Evolutionary conservation across 2,329 filamentous ascomycete genomes (phyloP), one percentile per base, ranked within the genome.

Genomic region (Emergomyces pasteurianus): DNA sequence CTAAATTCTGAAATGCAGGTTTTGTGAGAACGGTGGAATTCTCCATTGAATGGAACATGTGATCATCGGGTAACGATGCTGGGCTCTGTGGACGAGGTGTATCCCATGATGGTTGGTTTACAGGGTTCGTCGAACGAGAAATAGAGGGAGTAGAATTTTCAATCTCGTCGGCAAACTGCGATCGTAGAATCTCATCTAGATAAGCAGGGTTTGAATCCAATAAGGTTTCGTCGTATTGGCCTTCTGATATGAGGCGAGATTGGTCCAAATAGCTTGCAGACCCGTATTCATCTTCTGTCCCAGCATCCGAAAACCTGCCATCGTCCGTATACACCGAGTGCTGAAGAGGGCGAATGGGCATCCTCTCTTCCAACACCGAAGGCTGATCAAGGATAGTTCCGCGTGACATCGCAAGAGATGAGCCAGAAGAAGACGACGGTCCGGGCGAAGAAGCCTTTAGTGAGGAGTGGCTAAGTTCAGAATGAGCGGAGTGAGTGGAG

Each of bases 281-380:
- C 46, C 64, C 63, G 50, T 66, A 62, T 42, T 71, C 73, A 38
- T 64, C 67, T n/a, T 76, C 74, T 6, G 73, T 73, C 42, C 71
- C 73, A 21, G 74, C 74, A 62, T 77, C 75, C 16, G 75, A 76
- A 52, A 76, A 77, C 49, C 73, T 72, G 12, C 75, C 75, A 61
- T 74, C 72, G 40, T 70, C 67, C 34, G 73, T 73, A 61, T 70
- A 71, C 26, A 62, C 61, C 3, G 74, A 77, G 10, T 60, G 64
- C 60, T 70, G 72, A 60, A 57, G 54, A 31, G 28, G 54, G 12
- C 14, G 54, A 42, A 8, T 26, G 23, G 38, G 40, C 6, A 7
- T 3, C 16, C 23, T 57, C 18, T 57, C 54, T 57, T 57, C 54
- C 14, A 57, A 57, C n/a, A 34, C 28, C 8, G 58, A 54, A 23